Conservation (phyloP, 1,139 yeast species). For the Magnusiomyces suaveolens region DNA sequence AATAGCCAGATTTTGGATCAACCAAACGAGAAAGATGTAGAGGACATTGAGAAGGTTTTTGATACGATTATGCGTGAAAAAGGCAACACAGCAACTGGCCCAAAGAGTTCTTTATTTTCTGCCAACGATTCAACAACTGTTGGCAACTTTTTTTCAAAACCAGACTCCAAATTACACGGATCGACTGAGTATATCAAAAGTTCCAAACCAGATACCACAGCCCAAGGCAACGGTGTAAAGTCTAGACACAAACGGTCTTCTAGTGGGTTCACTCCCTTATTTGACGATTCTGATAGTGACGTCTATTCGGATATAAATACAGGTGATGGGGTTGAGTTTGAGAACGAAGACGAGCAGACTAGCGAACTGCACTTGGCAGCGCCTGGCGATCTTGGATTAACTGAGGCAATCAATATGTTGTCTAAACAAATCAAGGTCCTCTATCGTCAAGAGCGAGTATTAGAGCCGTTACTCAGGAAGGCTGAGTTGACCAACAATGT, state of each 20-base stretch:
- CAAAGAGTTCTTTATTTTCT: background rate
- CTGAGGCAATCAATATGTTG: slow-evolving; percentile 54
- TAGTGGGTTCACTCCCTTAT: background rate
- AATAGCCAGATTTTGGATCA: slow-evolving; percentile 1
- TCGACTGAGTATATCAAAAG: background rate
- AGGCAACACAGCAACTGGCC: background rate
- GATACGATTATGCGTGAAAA: slow-evolving; percentile 4
- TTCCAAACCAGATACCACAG: background rate
- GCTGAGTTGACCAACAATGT: slow-evolving; percentile 76
- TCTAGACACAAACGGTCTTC: background rate
- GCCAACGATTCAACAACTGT: background rate
- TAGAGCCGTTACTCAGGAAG: slow-evolving; percentile 59
- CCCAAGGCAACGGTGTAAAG: background rate
- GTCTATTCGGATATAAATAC: slow-evolving; percentile 1
- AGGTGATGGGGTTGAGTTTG: slow-evolving; percentile 8
- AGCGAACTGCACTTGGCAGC: slow-evolving; percentile 40
- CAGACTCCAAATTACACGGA: background rate
- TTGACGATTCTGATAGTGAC: slow-evolving; percentile 7
- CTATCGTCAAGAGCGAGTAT: slow-evolving; percentile 51
- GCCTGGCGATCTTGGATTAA: slow-evolving; percentile 57
- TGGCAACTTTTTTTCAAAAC: background rate
- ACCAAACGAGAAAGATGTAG: slow-evolving; percentile 13
- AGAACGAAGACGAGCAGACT: slow-evolving; percentile 1
- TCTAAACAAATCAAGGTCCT: slow-evolving; percentile 52
- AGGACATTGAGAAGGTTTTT: slow-evolving; percentile 11